Evolutionary conservation across 73 alveolate genomes (phyloP), one percentile per base, ranked within the genome.

Genomic region (Paramecium tetraurelia): DNA sequence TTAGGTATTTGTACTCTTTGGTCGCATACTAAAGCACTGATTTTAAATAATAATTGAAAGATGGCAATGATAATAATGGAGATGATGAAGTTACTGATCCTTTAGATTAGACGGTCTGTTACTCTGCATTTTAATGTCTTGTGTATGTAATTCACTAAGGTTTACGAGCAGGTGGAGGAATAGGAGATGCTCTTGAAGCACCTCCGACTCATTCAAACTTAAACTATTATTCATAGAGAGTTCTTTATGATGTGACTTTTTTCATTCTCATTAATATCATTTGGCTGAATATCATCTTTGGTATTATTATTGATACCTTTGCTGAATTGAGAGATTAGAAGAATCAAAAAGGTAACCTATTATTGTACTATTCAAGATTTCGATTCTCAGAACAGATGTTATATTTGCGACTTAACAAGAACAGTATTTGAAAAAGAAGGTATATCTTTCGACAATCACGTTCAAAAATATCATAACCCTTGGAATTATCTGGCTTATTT

Each of bases 141-240:
- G 48, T 89, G n/a, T 70, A 71, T 22, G 58, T 89, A 11, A 22
- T 89, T 20, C 88, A 95, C 33, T 92, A 92, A 58, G 99, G 99
- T 10, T 94, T 98, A 7, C 89, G 99, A 83, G 94, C 95, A 72
- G 99, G 99, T 21, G 99, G 99, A 27, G 99, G 99, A 85, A 96
- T 98, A 11, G 99, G 99, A 35, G 99, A 98, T 90, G 97, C 94
- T 7, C 90, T 96, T 14, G 85, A 90, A 36, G 93, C 95, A 57
- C 58, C 92, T 21, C 72, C 41, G 40, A 89, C 69, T 21, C 85
- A 89, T 71, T 80, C 90, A 11, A 80, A 80, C 46, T 31, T 31
- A 16, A 31, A 46, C 24, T 69, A 72, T 21, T 95, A 92, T 84
- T 43, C 93, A n/a, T 92, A 84, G 18, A 93, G 93, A 43, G 68